Evolutionary conservation across 495 filamentous ascomycete genomes (phyloP), one percentile per base, ranked within the genome.

Genomic region (Daldinia bambusicola): DNA sequence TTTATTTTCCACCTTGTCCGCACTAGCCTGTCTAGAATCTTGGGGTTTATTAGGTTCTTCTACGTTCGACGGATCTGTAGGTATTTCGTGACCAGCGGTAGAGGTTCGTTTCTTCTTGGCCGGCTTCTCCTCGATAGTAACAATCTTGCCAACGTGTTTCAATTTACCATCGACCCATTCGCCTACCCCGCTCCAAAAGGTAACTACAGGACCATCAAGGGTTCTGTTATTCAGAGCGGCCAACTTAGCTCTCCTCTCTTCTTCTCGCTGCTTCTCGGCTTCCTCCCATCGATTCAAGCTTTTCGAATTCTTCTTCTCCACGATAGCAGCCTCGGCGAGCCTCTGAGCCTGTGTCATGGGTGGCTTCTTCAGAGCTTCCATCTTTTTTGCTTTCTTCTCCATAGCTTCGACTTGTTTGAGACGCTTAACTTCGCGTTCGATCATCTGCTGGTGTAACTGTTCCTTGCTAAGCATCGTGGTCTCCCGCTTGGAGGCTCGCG

Each of bases 271-370:
- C 81, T 92, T 92, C 81, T 99, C 95, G 13, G 90, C 90, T 76
- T 93, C 91, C 79, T 98, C 95, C 95, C 95, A 99, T 41, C 91
- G 86, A 73, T 93, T 97, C 72, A 99, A 79, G 82, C 93, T 97
- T 84, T 95, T 97, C 56, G 90, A 86, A 74, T 98, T 99, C 65
- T 87, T 82, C 78, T 89, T 89, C 78, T 98, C 95, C 32, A 94
- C 88, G 71, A 89, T 82, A 30, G 89, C 93, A 22, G 95, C 95
- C 77, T 97, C 92, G 12, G 87, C 88, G 43, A 99, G 82, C 37
- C 93, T 89, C 66, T 98, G 90, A n/a, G 84, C 92, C 77, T 98
- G 95, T 22, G 93, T 96, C 91, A 97, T 91, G 52, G 89, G 83
- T 9, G 92, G 91, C 69, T 88, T 86, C 77, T 92, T 92, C 26